Evolutionary conservation across 805 yeast genomes (phyloP).

Genomic region (Yueomyces sp.): DNA sequence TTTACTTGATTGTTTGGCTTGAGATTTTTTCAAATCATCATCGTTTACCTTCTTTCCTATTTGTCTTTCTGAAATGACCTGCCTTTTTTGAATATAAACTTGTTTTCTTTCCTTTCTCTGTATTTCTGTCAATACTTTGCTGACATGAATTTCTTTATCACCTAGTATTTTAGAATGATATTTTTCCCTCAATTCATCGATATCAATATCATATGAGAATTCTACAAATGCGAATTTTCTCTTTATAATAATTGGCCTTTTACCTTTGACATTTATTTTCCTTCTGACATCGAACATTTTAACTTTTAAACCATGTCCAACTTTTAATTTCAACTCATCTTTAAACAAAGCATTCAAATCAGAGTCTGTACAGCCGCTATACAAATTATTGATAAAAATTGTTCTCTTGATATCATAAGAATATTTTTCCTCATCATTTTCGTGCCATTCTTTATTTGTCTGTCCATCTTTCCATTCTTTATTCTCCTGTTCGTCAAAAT

Average conservation of each 20-base stretch:
- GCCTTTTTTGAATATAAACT: too few species aligned
- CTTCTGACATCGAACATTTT: too few species aligned
- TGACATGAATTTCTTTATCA: slow-evolving; percentile 22
- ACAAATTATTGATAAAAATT: slow-evolving; percentile 12
- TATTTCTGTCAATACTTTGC: slow-evolving; percentile 12
- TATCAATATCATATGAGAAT: slow-evolving; percentile 19
- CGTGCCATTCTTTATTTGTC: too few species aligned
- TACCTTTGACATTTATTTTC: slow-evolving; percentile 44
- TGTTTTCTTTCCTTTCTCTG: too few species aligned
- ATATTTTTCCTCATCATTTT: too few species aligned
- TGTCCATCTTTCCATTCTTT: too few species aligned
- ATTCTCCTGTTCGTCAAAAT: too few species aligned
- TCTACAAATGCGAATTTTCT: slow-evolving; percentile 25
- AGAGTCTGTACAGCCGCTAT: slow-evolving; percentile 10
- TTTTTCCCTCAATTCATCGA: slow-evolving; percentile 39
- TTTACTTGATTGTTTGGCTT: too few species aligned
- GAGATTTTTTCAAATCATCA: too few species aligned
- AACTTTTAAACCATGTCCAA: not conserved
- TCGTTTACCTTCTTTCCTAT: too few species aligned
- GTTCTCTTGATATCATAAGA: not conserved
- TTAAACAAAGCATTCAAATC: slow-evolving; percentile 9
- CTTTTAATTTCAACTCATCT: not conserved
- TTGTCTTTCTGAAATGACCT: too few species aligned
- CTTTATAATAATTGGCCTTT: slow-evolving; percentile 1
- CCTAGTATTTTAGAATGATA: slow-evolving; percentile 18